phyloP scores from a whole-genome alignment of 192 early-diverging fungal genomes.

The Linnemannia hyalina region DNA sequence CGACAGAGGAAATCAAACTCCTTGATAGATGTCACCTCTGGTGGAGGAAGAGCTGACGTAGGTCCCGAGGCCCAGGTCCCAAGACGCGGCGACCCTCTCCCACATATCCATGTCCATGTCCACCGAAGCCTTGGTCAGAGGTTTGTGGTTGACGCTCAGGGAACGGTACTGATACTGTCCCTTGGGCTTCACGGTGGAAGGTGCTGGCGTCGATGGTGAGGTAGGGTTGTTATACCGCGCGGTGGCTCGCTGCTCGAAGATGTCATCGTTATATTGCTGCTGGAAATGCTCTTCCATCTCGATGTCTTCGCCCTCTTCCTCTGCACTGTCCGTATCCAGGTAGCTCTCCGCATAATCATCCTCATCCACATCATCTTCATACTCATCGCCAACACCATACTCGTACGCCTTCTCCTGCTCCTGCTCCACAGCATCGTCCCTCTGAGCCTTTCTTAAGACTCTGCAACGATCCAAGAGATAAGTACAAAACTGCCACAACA shows the following conservation, averaged over 20 bases:
- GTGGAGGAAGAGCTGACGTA: neutral
- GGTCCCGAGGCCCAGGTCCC: neutral
- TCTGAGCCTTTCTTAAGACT: neutral
- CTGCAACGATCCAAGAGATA: neutral
- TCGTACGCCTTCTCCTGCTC: neutral
- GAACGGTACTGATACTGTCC: too few relatives aligned
- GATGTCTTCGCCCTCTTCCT: neutral
- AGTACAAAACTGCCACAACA: neutral
- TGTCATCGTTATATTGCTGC: neutral
- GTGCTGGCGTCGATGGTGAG: too few relatives aligned
- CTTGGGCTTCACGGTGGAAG: too few relatives aligned
- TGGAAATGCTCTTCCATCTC: neutral
- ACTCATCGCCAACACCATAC: neutral
- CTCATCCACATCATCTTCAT: neutral
- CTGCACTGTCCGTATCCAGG: neutral
- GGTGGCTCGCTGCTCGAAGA: too few relatives aligned
- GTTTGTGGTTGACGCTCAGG: neutral
- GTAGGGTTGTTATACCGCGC: too few relatives aligned
- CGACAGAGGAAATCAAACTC: neutral
- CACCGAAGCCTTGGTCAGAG: neutral
- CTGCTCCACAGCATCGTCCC: neutral
- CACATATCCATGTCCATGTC: neutral
- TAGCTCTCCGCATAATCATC: too few relatives aligned
- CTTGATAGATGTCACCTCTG: neutral
- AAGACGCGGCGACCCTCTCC: neutral